Evolutionary conservation across 139 green algal species (phyloP).

Genomic region (Astrephomene gubernaculifera): DNA sequence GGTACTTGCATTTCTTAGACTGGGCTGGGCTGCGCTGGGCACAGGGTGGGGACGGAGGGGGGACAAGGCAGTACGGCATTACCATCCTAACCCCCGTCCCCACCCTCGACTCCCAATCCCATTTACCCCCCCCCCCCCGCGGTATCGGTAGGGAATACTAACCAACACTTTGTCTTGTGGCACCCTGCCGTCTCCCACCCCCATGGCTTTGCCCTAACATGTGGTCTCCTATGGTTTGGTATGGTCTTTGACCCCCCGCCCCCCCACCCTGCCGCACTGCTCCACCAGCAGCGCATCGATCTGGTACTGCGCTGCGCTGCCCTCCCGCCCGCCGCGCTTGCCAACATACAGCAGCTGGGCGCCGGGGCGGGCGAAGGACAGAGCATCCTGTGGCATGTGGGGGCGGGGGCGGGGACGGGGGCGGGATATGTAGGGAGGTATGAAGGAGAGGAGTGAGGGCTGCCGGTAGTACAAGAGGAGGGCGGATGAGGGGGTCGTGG

Average conservation of each 20-base stretch:
- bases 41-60: too few species aligned
- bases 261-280: slow-evolving; percentile 49
- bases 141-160: too few species aligned
- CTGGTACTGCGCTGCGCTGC: slow-evolving; percentile 65
- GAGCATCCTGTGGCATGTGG: slow-evolving; percentile 48
- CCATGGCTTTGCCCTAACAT: too few species aligned
- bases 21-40: too few species aligned
- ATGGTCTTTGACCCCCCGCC: too few species aligned
- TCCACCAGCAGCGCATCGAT: slow-evolving; percentile 74
- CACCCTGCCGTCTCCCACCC: too few species aligned
- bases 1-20: too few species aligned
- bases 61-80: too few species aligned
- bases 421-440: not conserved
- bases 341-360: slow-evolving; percentile 71
- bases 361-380: slow-evolving; percentile 45
- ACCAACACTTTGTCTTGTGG: too few species aligned
- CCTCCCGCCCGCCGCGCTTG: slow-evolving; percentile 71
- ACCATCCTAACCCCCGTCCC: not conserved
- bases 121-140: not conserved
- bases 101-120: not conserved
- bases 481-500: too few species aligned
- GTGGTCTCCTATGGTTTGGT: too few species aligned
- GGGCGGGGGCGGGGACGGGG: not conserved
- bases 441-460: not conserved
- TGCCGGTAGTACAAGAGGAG: too few species aligned